Percentiles rank a stretch among this genome's conserved stretches.
Evolutionary conservation across 306 rosid species (phyloP).

Genomic region (Prunus campanulata): DNA sequence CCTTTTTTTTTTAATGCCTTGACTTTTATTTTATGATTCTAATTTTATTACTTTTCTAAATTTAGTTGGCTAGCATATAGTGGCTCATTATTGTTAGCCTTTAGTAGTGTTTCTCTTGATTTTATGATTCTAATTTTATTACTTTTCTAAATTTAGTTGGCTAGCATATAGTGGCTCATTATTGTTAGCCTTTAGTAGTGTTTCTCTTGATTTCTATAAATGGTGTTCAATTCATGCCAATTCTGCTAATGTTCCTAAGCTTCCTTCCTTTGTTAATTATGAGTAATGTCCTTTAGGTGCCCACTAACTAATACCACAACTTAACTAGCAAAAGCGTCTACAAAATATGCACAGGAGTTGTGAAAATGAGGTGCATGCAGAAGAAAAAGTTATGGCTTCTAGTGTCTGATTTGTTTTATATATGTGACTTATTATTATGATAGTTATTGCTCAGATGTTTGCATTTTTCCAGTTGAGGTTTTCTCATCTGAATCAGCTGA

Average conservation of each 20-base stretch:
- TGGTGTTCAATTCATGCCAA: slow-evolving; percentile 15
- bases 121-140: slow-evolving; percentile 8
- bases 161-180: not conserved
- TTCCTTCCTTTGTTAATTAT: not conserved
- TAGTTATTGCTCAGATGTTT: not conserved
- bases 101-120: not conserved
- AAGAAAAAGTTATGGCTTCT: not conserved
- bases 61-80: not conserved
- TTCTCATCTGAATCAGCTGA: slow-evolving; percentile 3
- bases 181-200: slow-evolving; percentile 1
- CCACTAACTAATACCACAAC: not conserved
- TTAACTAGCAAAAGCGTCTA: slow-evolving; percentile 10
- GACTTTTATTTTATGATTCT: not conserved
- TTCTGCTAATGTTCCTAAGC: slow-evolving; percentile 2
- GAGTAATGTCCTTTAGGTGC: not conserved
- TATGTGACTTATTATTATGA: not conserved
- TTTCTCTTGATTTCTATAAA: not conserved
- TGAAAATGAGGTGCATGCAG: not conserved
- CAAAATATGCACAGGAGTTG: slow-evolving; percentile 8
- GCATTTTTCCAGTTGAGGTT: not conserved
- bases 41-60: slow-evolving; percentile 3
- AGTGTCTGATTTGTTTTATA: slow-evolving; percentile 2
- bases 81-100: slow-evolving; percentile 7
- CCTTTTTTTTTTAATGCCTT: not conserved
- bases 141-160: slow-evolving; percentile 7